Percentiles rank a stretch among this genome's conserved stretches.
phyloP scores from a whole-genome alignment of 2,329 filamentous ascomycete species.

The Fusarium acutatum region DNA sequence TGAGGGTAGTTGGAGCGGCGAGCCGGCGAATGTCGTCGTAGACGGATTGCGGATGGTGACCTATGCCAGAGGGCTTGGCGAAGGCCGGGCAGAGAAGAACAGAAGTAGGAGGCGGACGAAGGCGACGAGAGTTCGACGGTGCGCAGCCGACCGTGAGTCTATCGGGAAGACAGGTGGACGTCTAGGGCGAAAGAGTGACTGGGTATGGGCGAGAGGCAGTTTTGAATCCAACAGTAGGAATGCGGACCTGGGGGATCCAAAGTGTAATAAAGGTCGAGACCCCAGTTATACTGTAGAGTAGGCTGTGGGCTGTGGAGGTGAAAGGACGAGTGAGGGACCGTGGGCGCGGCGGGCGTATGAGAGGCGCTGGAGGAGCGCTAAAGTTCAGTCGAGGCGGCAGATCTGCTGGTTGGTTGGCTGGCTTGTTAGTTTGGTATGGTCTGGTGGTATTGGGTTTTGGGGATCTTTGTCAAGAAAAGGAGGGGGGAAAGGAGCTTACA shows the following conservation, averaged over 20 bases:
- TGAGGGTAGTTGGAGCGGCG: slow-evolving; percentile 24
- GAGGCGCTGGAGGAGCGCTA: slow-evolving; percentile 33
- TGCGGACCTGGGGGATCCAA: slow-evolving; percentile 35
- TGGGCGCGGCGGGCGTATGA: slow-evolving; percentile 26
- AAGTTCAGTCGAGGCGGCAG: slow-evolving; percentile 31
- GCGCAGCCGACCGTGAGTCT: slow-evolving; percentile 33
- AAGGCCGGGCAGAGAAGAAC: slow-evolving; percentile 9
- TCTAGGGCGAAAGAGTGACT: slow-evolving; percentile 14
- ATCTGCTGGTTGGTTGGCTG: slow-evolving; percentile 32
- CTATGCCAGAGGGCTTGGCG: slow-evolving; percentile 31
- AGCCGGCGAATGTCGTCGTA: slow-evolving; percentile 34
- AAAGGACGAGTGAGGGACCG: slow-evolving; percentile 20
- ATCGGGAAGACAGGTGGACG: slow-evolving; percentile 19
- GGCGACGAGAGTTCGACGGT: slow-evolving; percentile 38
- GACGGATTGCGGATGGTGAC: slow-evolving; percentile 35
- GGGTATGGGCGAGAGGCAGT: slow-evolving; percentile 27
- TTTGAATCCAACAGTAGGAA: slow-evolving; percentile 27
- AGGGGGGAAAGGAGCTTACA: slow-evolving; percentile 29
- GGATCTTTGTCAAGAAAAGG: slow-evolving; percentile 27
- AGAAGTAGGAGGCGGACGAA: slow-evolving; percentile 5
- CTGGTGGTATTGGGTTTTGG: slow-evolving; percentile 26
- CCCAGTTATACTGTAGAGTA: slow-evolving; percentile 3
- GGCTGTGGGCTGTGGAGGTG: slow-evolving; percentile 29
- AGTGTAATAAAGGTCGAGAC: slow-evolving; percentile 39
- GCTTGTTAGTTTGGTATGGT: background rate